Base-by-base conservation (phyloP, 805 yeast species). In the Lipomyces chichibuensis region DNA sequence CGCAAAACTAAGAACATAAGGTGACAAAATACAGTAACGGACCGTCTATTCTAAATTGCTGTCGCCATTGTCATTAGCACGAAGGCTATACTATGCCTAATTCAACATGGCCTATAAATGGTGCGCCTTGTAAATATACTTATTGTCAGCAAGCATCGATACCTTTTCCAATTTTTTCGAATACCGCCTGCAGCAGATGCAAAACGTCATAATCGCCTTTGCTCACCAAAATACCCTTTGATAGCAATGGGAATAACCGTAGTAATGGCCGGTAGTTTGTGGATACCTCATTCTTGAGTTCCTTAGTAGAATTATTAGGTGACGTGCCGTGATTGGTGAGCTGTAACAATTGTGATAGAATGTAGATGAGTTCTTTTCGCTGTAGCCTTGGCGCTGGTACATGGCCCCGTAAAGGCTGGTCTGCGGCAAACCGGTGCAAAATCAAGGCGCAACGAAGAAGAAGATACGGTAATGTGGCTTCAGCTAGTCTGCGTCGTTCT, bases 331-430 rank as follows among this genome's bases (percentile, higher is more conserved):
- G 56, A 37, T 29, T 37, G 6, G 70, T 51, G 23, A 71, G 59
- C 13, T 64, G 58, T 23, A 66, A 55, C 20, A 74, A 62, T 2
- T 43, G 51, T 17, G 62, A 32, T 17, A 79, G 69, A n/a, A 78
- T 68, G 39, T 70, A 71, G 2, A 70, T 46, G 17, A 92, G 73
- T 75, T 93, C 98, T 5, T 79, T 77, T 63, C 84, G 84, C 71
- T 91, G 91, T 7, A 90, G 76, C 52, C 83, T 81, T 0, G 94
- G 85, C 17, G 90, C 79, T 0, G 98, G 98, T 62, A 84, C 84
- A 37, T 76, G 80, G 46, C 87, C 85, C 5, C 88, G 74, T 13
- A 92, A 77, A 39, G 82, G 84, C 60, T 83, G 84, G 70, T 90
- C 92, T 17, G 88, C 85, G 6, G 90, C 79, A 68, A 85, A 87